Conservation (phyloP, 2,329 filamentous ascomycete genomes). For the Parafenestella ontariensis region DNA sequence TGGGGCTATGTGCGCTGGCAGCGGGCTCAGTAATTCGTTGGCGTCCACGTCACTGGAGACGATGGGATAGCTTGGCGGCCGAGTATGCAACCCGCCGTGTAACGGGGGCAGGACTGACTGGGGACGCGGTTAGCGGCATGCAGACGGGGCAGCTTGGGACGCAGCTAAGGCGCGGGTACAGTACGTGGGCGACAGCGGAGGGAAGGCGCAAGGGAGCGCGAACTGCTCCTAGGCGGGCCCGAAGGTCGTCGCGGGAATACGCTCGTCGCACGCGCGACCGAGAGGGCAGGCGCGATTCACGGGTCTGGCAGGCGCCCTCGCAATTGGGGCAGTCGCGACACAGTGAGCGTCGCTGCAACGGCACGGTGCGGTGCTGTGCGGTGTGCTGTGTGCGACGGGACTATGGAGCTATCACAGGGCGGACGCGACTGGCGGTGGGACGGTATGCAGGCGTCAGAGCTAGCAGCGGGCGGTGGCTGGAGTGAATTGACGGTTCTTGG, state of each 20-base stretch:
- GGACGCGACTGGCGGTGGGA: slow-evolving; percentile 17
- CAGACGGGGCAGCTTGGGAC: slow-evolving; percentile 23
- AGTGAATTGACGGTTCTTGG: slow-evolving; percentile 11
- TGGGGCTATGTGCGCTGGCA: slow-evolving; percentile 53
- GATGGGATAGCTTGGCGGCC: slow-evolving; percentile 42
- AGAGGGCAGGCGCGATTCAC: slow-evolving; percentile 4
- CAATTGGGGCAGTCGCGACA: slow-evolving; percentile 11
- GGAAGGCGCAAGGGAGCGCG: slow-evolving; percentile 25
- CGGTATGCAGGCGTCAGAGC: slow-evolving; percentile 20
- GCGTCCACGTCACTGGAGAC: slow-evolving; percentile 49
- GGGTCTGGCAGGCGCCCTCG: slow-evolving; percentile 11
- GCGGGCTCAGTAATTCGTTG: slow-evolving; percentile 44
- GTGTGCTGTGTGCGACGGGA: slow-evolving; percentile 19
- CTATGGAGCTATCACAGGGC: slow-evolving; percentile 4
- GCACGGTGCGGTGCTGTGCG: neutral
- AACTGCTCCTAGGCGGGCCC: slow-evolving; percentile 3
- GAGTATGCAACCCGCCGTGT: slow-evolving; percentile 45
- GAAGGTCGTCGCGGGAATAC: neutral
- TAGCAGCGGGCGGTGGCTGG: slow-evolving; percentile 14
- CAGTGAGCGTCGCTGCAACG: slow-evolving; percentile 17
- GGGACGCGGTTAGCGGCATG: slow-evolving; percentile 45
- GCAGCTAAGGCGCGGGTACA: slow-evolving; percentile 26
- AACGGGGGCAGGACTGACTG: slow-evolving; percentile 34
- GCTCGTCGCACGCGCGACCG: neutral
- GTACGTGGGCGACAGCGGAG: slow-evolving; percentile 23